Conservation (phyloP, 2,329 filamentous ascomycete genomes). For the Venturiaceae sp. region DNA sequence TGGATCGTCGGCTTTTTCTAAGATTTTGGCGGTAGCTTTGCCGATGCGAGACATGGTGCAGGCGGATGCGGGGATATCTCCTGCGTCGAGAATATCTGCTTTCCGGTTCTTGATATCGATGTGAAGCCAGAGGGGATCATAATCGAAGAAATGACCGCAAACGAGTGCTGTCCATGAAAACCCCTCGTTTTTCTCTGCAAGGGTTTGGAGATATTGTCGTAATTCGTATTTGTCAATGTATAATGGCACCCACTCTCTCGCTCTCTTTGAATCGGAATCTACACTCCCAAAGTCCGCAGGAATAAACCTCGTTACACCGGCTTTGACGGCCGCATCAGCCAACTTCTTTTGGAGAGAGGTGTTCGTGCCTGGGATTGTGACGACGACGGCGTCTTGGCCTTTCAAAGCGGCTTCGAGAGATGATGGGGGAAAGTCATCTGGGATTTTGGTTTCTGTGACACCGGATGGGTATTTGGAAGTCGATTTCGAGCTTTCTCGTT, state of each 20-base stretch:
- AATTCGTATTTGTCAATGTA: conserved; percentile 4
- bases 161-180: conserved; percentile 6
- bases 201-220: not conserved
- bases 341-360: conserved; percentile 2
- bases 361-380: conserved; percentile 1
- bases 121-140: not conserved
- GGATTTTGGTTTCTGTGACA: not conserved
- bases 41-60: not conserved
- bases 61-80: not conserved
- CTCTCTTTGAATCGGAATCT: not conserved
- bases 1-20: not conserved
- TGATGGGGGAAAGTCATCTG: not conserved
- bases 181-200: not conserved
- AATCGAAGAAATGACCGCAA: conserved; percentile 8
- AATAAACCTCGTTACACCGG: conserved; percentile 9
- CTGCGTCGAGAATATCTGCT: conserved; percentile 2
- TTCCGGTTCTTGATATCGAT: not conserved
- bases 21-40: not conserved
- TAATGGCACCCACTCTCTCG: conserved; percentile 2
- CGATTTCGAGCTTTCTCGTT: conserved; percentile 24
- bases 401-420: conserved; percentile 11
- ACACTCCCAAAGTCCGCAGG: conserved; percentile 8
- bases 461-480: conserved; percentile 14
- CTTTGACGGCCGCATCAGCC: conserved; percentile 1
- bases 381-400: conserved; percentile 8